Conservation (phyloP, 148 eudicot species). For the Bassia scoparia region DNA sequence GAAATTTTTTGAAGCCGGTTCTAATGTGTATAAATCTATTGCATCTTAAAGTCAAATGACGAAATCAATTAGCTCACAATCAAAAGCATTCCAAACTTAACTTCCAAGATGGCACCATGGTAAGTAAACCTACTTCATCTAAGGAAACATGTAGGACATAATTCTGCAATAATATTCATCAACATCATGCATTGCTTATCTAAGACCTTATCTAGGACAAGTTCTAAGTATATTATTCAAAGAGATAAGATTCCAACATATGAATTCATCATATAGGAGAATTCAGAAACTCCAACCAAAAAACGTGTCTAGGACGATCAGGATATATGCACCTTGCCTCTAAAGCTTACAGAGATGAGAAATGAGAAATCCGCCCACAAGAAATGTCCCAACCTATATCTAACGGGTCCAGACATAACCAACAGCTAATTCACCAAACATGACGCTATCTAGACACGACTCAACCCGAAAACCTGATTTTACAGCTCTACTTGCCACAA, state of each 20-base stretch:
- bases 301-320: neutral
- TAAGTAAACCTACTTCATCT: neutral
- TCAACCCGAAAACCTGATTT: too few species aligned
- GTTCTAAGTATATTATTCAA: neutral
- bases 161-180: neutral
- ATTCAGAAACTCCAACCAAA: neutral
- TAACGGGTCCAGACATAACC: too few species aligned
- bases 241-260: neutral
- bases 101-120: neutral
- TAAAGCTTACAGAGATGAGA: neutral
- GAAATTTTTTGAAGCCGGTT: neutral
- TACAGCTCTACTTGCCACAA: neutral
- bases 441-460: too few species aligned
- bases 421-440: too few species aligned
- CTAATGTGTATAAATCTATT: neutral
- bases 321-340: neutral
- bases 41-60: neutral
- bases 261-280: neutral
- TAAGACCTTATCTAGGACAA: neutral
- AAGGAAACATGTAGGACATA: neutral
- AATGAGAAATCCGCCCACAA: too few species aligned
- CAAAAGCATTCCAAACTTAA: neutral
- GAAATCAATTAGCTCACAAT: neutral
- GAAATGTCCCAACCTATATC: too few species aligned
- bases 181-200: neutral